Base-by-base conservation (phyloP, 225 moss, liverwort and hornwort species). In the Neckera pumila region DNA sequence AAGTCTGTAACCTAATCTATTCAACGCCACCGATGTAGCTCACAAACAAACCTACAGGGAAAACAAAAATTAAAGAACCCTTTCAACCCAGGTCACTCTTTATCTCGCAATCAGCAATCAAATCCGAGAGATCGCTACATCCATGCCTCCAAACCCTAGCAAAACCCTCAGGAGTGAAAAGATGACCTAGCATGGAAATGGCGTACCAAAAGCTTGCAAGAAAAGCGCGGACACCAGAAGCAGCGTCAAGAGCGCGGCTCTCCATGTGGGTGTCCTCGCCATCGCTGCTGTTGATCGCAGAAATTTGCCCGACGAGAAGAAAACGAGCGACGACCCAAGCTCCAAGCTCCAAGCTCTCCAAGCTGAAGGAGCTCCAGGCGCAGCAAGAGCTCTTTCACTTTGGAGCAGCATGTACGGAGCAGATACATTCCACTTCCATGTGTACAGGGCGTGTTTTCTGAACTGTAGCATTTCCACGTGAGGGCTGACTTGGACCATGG, bases 211-310 rank as follows among this genome's bases (percentile, higher is more conserved):
- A 8, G 74, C 80, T 16, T 90, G 91, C 42, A 93, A 26, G 17
- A 90, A 73, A 43, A 94, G 89, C 71, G 86, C 70, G 64, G 90
- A 85, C n/a, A 76, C 89, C 84, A 93, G 45, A 51, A 92, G 90
- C 84, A 90, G 89, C 54, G 78, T 40, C 82, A 92, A 49, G 10
- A 94, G 65, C 86, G 79, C 84, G 75, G 82, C 72, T 47, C 61
- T 84, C 90, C 91, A 21, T 57, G 67, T 64, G 34, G 27, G 40
- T 42, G 28, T 75, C 86, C n/a, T 90, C 58, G 90, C 83, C 91
- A 90, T 94, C 78, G 90, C 89, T 49, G 89, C 85, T 34, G 78
- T 64, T 3, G 79, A 81, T 74, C 54, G 79, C 34, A 59, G 59
- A 79, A 79, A 19, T 58, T 42, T 59, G 42, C 40, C 42, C 40